A percentile compares a stretch with the other conserved stretches of the same genome.
Evolutionary conservation across 2,329 filamentous ascomycete genomes (phyloP).

Genomic region (Ceratocystis cubensis): DNA sequence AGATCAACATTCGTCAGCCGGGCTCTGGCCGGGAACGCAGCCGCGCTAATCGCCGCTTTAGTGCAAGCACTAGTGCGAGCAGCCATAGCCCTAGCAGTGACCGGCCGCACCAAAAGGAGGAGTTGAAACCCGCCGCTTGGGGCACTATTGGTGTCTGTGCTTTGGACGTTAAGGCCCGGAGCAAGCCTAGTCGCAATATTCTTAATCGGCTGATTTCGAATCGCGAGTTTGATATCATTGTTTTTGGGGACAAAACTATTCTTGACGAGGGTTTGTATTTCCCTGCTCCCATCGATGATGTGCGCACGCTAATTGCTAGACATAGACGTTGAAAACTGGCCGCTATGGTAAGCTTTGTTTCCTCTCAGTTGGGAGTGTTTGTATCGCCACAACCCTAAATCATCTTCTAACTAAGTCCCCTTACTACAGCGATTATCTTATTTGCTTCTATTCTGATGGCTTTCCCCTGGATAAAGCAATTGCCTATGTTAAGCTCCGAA

Average conservation of each 20-base stretch:
- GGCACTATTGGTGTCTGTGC: conserved; percentile 85
- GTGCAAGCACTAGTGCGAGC: conserved; percentile 68
- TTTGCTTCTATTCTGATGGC: conserved; percentile 96
- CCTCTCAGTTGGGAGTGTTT: neutral
- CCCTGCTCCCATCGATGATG: neutral
- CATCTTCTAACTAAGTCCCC: neutral
- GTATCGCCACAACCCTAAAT: neutral
- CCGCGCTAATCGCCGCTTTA: conserved; percentile 60
- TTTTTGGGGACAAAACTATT: conserved; percentile 98
- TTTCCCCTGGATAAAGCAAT: conserved; percentile 96
- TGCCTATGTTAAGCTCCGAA: conserved; percentile 81
- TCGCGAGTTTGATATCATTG: conserved; percentile 87
- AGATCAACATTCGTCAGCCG: conserved; percentile 31
- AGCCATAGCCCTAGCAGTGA: conserved; percentile 71
- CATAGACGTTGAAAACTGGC: conserved; percentile 82
- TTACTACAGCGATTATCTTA: conserved; percentile 62
- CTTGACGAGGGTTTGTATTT: conserved; percentile 61
- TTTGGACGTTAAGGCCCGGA: conserved; percentile 86
- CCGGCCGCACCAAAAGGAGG: conserved; percentile 47
- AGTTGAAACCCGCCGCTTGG: conserved; percentile 46
- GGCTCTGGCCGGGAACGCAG: conserved; percentile 51
- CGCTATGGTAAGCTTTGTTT: conserved; percentile 52
- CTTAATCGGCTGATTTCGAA: conserved; percentile 82
- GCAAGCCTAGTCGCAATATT: conserved; percentile 94
- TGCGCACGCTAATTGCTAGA: conserved; percentile 6